These are phyloP conservation scores for Phaseolus coccineus DNA, from an alignment of 331 rosid genomes.

Conservation along the genomic window DNA sequence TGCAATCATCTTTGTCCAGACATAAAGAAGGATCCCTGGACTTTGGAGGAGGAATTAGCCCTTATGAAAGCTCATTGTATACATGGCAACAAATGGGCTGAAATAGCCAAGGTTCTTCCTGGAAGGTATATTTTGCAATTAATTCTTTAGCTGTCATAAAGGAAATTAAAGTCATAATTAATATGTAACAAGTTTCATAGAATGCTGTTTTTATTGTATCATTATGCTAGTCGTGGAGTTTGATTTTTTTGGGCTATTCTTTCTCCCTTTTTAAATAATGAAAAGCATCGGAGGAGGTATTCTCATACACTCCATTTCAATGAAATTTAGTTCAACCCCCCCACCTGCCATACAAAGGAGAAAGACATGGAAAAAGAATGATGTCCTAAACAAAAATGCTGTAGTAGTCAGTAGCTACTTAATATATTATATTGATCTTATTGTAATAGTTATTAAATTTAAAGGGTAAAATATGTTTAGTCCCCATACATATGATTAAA, in stretches of 20 bases:
- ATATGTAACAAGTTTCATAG: background rate
- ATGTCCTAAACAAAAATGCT: background rate
- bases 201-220: background rate
- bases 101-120: slow-evolving; percentile 86
- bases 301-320: background rate
- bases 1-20: slow-evolving; percentile 96
- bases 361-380: background rate
- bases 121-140: slow-evolving; percentile 77
- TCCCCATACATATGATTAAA: background rate
- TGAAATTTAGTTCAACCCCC: background rate
- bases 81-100: slow-evolving; percentile 97
- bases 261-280: background rate
- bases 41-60: slow-evolving; percentile 82
- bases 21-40: slow-evolving; percentile 97
- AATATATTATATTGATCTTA: slow-evolving; percentile 2
- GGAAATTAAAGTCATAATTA: slow-evolving; percentile 30
- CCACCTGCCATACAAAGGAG: background rate
- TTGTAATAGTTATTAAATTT: background rate
- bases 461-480: background rate
- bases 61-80: slow-evolving; percentile 83
- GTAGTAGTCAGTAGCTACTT: background rate
- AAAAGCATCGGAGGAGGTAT: slow-evolving; percentile 15
- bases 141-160: slow-evolving; percentile 19
- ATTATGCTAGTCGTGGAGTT: slow-evolving; percentile 21
- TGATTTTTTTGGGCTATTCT: slow-evolving; percentile 11